Base-by-base conservation (phyloP, 2,329 filamentous ascomycete species). In the Thermothelomyces thermophilus region DNA sequence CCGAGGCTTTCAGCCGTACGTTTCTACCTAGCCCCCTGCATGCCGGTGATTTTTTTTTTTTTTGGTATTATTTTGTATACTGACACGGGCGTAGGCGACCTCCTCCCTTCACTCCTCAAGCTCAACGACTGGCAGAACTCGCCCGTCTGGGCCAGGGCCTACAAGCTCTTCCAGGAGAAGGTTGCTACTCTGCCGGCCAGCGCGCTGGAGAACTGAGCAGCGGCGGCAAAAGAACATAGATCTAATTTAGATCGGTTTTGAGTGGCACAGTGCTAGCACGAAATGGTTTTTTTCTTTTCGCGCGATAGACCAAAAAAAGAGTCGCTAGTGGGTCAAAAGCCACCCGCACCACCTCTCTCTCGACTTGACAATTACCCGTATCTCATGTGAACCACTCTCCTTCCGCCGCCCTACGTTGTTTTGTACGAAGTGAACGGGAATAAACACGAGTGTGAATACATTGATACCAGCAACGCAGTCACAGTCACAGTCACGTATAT, bases 81-180 rank as follows among this genome's bases (percentile, higher is more conserved):
- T 42, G 6, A 42, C 40, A 7, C 5, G 10, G 30, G 4, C 1
- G 6, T 26, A 60, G 58, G 48, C 45, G 85, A 86, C 41, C 73
- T 96, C 57, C 73, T 95, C 62, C 88, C 89, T 17, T 86, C 82
- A 62, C 71, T 96, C 58, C 68, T 93, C 53, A 76, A 83, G 53
- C 76, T 96, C 55, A 88, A 93, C 67, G 80, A 93, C 64, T 80
- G 87, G 65, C 71, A 77, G 52, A 84, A 76, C 17, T 76, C 83
- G 22, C 76, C 78, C 11, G 90, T 95, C n/a, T 96, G 90, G 90
- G 75, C 79, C 47, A 80, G 87, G 52, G 90, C 90, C 0, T 83
- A 94, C 73, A 84, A 87, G 70, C 73, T 95, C 48, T 95, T 91
- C 72, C 71, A 86, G 55, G 81, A 91, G 58, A 93, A 93, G 79